Conservation (phyloP, 163 green algal genomes). For the Chlorella variabilis region DNA sequence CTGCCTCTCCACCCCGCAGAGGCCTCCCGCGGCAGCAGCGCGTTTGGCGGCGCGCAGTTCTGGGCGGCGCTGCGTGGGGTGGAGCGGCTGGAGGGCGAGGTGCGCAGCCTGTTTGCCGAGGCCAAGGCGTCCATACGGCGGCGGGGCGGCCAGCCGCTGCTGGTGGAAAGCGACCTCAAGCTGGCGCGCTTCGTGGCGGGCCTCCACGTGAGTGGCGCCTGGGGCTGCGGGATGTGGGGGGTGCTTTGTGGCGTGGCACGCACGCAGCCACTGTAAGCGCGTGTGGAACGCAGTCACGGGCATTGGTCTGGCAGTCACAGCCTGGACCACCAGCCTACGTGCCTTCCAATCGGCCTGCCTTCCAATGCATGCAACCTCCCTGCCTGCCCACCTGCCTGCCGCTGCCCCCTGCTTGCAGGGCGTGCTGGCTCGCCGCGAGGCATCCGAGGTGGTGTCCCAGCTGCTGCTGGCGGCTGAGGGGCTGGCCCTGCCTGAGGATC, state of each 20-base stretch:
- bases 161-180: conserved; percentile 73
- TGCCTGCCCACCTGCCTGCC: background rate
- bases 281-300: too few relatives aligned
- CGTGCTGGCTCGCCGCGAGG: conserved; percentile 47
- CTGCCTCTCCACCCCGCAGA: conserved; percentile 14
- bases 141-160: conserved; percentile 56
- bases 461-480: conserved; percentile 51
- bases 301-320: too few relatives aligned
- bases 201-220: conserved; percentile 46
- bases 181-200: conserved; percentile 67
- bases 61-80: conserved; percentile 54
- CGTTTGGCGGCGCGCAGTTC: conserved; percentile 59
- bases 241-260: background rate
- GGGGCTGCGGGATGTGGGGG: background rate
- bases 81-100: conserved; percentile 48
- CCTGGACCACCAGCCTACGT: too few relatives aligned
- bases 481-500: conserved; percentile 66
- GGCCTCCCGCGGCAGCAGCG: conserved; percentile 41
- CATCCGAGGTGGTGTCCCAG: conserved; percentile 49
- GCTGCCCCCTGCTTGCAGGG: conserved; percentile 11
- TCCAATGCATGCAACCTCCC: too few relatives aligned
- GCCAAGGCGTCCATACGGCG: conserved; percentile 38
- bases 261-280: too few relatives aligned
- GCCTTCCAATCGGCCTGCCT: too few relatives aligned
- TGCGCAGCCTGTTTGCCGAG: conserved; percentile 52